Evolutionary conservation across 148 eudicot genomes (phyloP).

Genomic region (Selenicereus undatus): DNA sequence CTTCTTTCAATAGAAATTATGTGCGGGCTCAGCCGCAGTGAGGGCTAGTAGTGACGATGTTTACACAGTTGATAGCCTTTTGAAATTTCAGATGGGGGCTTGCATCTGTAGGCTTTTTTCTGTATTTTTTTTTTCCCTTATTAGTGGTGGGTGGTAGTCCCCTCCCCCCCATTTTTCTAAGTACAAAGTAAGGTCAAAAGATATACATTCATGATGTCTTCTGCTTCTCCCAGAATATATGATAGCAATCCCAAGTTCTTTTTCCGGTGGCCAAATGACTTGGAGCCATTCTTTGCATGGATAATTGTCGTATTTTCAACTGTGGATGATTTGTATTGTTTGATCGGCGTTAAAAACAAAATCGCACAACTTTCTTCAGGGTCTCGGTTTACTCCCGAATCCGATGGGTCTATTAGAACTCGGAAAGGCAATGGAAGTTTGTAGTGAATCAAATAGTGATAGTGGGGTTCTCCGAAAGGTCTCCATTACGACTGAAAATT

Average conservation of each 20-base stretch:
- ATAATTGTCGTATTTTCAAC: background rate
- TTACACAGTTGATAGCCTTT: conserved; percentile 11
- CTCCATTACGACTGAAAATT: no score
- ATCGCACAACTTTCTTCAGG: no score
- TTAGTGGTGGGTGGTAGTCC: conserved; percentile 17
- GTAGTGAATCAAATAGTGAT: no score
- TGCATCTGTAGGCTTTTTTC: conserved; percentile 24
- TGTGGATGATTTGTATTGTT: no score
- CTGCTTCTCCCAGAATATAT: conserved; percentile 26
- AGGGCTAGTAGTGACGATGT: conserved; percentile 21
- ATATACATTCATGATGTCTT: conserved; percentile 20
- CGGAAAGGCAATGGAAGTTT: no score
- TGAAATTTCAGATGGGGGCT: conserved; percentile 22
- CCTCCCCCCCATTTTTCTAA: conserved; percentile 31
- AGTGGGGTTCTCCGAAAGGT: no score
- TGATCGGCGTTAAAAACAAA: no score
- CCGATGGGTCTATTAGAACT: no score
- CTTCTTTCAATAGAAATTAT: conserved; percentile 30
- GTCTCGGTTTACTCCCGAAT: no score
- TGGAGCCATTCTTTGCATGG: background rate
- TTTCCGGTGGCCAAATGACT: conserved; percentile 10
- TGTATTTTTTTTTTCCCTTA: conserved; percentile 13
- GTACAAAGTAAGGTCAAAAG: conserved; percentile 32
- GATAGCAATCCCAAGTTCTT: conserved; percentile 22
- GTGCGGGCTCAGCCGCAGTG: conserved; percentile 18